A percentile compares a stretch with the other conserved stretches of the same genome.
Evolutionary conservation across 2,329 filamentous ascomycete genomes (phyloP).

Genomic region (Furcasterigmium sp.): DNA sequence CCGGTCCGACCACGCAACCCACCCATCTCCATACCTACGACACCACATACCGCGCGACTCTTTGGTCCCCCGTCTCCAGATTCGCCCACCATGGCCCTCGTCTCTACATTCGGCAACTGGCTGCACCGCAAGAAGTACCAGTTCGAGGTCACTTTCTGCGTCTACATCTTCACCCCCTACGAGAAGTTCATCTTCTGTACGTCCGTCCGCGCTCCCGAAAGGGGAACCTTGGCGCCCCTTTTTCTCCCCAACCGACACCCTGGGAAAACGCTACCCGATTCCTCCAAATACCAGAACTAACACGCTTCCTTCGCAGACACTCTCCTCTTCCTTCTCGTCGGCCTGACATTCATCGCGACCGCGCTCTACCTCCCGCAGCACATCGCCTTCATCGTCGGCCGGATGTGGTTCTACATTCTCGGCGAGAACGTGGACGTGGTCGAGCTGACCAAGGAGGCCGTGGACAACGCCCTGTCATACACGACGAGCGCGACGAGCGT

Average conservation of each 20-base stretch:
- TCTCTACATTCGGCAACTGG: conserved; percentile 68
- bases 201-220: conserved; percentile 29
- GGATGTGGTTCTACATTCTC: conserved; percentile 91
- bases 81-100: conserved; percentile 24
- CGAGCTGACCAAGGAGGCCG: conserved; percentile 37
- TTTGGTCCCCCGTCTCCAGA: too few relatives aligned
- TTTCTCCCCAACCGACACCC: neutral
- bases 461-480: conserved; percentile 14
- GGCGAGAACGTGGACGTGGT: conserved; percentile 64
- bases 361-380: conserved; percentile 94
- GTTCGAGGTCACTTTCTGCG: conserved; percentile 92
- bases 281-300: neutral
- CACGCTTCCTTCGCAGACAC: conserved; percentile 57
- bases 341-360: conserved; percentile 79
- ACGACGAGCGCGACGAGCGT: conserved; percentile 6
- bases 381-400: conserved; percentile 72
- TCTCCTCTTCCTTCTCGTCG: conserved; percentile 82
- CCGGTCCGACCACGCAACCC: too few relatives aligned
- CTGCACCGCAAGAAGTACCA: conserved; percentile 94
- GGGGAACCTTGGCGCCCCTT: too few relatives aligned
- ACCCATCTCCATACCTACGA: neutral
- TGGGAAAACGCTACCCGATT: too few relatives aligned
- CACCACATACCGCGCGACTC: too few relatives aligned
- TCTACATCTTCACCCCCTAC: conserved; percentile 95
- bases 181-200: conserved; percentile 97